Evolutionary conservation across 2,329 filamentous ascomycete species (phyloP).

Genomic region (Capronia coronata): DNA sequence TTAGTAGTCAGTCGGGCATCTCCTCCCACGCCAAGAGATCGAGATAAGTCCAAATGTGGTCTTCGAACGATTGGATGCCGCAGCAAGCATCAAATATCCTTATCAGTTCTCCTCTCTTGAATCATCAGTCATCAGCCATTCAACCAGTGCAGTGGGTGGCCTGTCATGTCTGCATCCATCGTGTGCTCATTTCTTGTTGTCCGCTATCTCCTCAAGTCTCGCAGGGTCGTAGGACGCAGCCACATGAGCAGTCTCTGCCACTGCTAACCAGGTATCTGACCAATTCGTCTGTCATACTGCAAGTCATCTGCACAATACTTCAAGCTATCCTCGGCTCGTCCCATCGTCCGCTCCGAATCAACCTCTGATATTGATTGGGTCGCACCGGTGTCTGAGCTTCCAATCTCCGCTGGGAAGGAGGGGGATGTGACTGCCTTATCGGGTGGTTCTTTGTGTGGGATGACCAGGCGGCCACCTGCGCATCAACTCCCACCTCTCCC

Average conservation of each 20-base stretch:
- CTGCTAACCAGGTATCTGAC: constrained; percentile 11
- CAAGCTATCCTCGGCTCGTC: constrained; percentile 17
- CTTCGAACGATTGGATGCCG: neutral
- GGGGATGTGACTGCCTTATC: constrained; percentile 25
- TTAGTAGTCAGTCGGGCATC: constrained; percentile 12
- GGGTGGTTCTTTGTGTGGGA: constrained; percentile 1
- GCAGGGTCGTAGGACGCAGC: too few species aligned
- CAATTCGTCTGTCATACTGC: constrained; percentile 24
- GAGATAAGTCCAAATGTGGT: constrained; percentile 7
- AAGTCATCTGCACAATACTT: constrained; percentile 25
- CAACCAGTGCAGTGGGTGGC: too few species aligned
- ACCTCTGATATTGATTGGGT: constrained; percentile 1
- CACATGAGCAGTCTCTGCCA: neutral
- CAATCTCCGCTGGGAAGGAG: neutral
- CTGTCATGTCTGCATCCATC: too few species aligned
- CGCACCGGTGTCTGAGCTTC: neutral
- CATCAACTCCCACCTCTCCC: neutral
- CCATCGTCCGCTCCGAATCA: constrained; percentile 12
- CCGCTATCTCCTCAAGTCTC: too few species aligned
- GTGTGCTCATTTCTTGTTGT: too few species aligned
- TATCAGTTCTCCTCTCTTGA: constrained; percentile 18
- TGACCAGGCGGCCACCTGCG: too few species aligned
- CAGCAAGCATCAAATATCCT: constrained; percentile 1
- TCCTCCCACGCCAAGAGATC: constrained; percentile 23
- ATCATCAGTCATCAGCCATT: neutral